These are phyloP conservation scores for Saccharomycopsis microspora DNA, from an alignment of 805 yeast species.

Conservation along the genomic window DNA sequence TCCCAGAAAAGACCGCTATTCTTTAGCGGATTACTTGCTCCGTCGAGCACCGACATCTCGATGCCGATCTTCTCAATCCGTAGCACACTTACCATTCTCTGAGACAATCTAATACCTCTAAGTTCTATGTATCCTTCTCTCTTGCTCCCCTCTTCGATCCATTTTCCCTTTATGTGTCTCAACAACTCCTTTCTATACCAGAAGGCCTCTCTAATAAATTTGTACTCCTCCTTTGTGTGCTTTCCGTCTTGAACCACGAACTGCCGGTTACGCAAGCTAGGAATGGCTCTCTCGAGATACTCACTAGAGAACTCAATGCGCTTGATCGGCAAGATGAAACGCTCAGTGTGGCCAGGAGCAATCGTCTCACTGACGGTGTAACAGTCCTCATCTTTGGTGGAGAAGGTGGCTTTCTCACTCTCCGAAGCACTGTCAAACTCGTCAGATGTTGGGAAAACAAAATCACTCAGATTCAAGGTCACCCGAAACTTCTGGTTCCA, in stretches of 20 bases:
- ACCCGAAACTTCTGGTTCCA: constrained; percentile 52
- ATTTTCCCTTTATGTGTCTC: constrained; percentile 46
- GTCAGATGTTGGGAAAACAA: constrained; percentile 18
- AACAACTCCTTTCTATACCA: constrained; percentile 73
- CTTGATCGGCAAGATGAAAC: constrained; percentile 63
- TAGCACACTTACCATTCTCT: constrained; percentile 46
- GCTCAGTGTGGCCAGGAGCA: constrained; percentile 34
- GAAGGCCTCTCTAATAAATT: constrained; percentile 48
- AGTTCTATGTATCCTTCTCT: constrained; percentile 53
- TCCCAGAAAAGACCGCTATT: constrained; percentile 23
- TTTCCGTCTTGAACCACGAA: constrained; percentile 39
- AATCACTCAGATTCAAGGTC: constrained; percentile 18
- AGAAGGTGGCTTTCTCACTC: constrained; percentile 16
- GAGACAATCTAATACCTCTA: constrained; percentile 51
- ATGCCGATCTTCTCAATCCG: constrained; percentile 37
- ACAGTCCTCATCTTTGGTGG: constrained; percentile 6
- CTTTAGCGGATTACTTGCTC: constrained; percentile 13
- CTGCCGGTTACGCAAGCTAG: constrained; percentile 61
- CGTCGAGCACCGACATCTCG: constrained; percentile 22
- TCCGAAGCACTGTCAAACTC: constrained; percentile 24
- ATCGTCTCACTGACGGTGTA: constrained; percentile 21
- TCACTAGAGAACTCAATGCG: constrained; percentile 35
- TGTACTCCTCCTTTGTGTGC: constrained; percentile 44
- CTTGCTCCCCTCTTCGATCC: constrained; percentile 37
- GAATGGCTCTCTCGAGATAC: constrained; percentile 43